Base-by-base conservation (phyloP, 352 stramenopile genomes). In the Phytopythium oedochilum region DNA sequence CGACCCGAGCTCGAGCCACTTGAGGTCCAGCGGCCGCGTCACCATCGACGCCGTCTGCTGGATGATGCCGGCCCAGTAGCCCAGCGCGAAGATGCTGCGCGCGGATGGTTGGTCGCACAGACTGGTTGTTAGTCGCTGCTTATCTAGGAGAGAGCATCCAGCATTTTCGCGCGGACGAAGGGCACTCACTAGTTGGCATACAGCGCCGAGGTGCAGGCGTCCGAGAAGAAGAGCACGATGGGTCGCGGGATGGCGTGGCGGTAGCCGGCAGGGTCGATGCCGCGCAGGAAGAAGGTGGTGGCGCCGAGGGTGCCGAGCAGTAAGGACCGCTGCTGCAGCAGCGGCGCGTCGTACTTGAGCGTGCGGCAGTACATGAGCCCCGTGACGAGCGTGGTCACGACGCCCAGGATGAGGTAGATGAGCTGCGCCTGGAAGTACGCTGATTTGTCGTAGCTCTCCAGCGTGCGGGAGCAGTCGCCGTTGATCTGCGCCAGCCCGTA, bases 21-120 rank as follows among this genome's bases (percentile, higher is more conserved):
- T 63, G 17, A 69, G 43, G 11, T 56, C 50, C 17, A 56, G 55
- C 23, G 63, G 55, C 15, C 29, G 11, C 1, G 40, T 52, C 26
- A 66, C 62, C 26, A 59, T 34, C n/a, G 55, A 53, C 22, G 64
- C 61, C 20, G 61, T 63, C 14, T 68, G 61, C 47, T 69, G 63
- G 44, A 72, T 72, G 35, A 75, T 61, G 11, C 66, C 45, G 3
- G 56, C 63, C 67, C 67, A 75, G 35, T 70, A 72, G 1, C 59
- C 60, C 31, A 72, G 54, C 8, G 64, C 60, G 20, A 68, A 35
- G 38, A 76, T 71, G 48, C 68, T 73, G 49, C 3, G 10, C 32
- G 18, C 20, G 36, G n/a, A n/a, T n/a, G n/a, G n/a, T n/a, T n/a
- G n/a, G n/a, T n/a, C n/a, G n/a, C n/a, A n/a, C n/a, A n/a, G n/a